These are phyloP conservation scores for Fusarium duplospermum DNA, from an alignment of 2,329 filamentous ascomycete species.

Conservation along the genomic window DNA sequence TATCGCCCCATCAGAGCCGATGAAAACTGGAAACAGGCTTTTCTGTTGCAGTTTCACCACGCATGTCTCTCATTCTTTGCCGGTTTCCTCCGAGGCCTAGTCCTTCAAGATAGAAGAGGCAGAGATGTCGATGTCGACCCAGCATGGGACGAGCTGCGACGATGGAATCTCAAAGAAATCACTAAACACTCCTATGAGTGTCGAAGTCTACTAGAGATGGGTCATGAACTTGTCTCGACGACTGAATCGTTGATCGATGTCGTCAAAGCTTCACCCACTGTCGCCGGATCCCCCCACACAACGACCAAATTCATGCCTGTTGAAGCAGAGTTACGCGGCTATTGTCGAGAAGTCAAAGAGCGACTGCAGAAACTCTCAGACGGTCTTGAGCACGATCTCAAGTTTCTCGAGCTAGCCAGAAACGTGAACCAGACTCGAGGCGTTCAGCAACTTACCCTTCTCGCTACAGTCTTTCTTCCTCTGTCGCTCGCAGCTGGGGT, in stretches of 20 bases:
- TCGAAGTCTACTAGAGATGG: background rate
- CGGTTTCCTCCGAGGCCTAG: background rate
- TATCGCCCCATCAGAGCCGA: background rate
- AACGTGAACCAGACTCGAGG: background rate
- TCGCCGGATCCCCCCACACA: background rate
- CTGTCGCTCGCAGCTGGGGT: conserved; percentile 7
- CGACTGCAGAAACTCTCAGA: background rate
- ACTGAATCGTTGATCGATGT: background rate
- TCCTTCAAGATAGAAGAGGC: background rate
- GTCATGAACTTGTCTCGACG: background rate
- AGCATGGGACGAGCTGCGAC: background rate
- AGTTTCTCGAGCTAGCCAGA: background rate
- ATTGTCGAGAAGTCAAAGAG: background rate
- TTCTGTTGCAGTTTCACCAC: background rate
- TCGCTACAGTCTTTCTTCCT: conserved; percentile 10
- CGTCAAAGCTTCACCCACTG: background rate
- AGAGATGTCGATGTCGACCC: background rate
- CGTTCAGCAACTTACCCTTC: conserved; percentile 7
- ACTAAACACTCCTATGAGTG: background rate
- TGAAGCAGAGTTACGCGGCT: background rate
- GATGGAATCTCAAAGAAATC: background rate
- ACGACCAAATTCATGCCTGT: background rate
- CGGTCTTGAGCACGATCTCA: background rate
- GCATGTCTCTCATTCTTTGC: background rate
- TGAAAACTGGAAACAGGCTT: background rate